A percentile compares a stretch with the other conserved stretches of the same genome.
phyloP scores from a whole-genome alignment of 2,329 filamentous ascomycete genomes.

The Phialocephala sp. region DNA sequence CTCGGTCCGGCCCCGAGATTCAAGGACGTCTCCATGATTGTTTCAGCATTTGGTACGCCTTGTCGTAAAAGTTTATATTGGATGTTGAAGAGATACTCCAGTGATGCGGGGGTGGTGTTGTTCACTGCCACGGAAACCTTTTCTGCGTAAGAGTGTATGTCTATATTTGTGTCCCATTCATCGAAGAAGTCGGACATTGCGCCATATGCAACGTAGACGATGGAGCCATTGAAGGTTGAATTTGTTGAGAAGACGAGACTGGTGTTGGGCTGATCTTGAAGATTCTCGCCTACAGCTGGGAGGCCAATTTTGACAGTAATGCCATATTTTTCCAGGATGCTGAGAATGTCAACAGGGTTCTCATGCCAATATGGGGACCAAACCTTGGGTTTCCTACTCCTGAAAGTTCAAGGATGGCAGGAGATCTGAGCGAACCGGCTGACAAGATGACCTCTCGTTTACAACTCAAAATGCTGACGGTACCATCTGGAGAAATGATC shows the following conservation, averaged over 20 bases:
- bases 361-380: not conserved
- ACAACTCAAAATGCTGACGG: not conserved
- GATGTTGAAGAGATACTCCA: slow-evolving; percentile 2
- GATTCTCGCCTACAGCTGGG: slow-evolving; percentile 43
- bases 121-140: not conserved
- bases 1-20: not conserved
- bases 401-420: slow-evolving; percentile 56
- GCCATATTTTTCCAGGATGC: slow-evolving; percentile 41
- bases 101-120: not conserved
- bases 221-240: not conserved
- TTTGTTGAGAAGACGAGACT: not conserved
- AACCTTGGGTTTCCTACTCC: slow-evolving; percentile 50
- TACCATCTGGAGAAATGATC: not conserved
- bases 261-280: slow-evolving; percentile 47
- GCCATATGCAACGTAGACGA: not conserved
- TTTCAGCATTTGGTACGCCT: slow-evolving; percentile 1
- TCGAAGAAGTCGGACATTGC: not conserved
- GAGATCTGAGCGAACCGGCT: slow-evolving; percentile 51
- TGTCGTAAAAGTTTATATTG: not conserved
- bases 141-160: not conserved
- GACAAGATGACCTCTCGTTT: slow-evolving; percentile 22
- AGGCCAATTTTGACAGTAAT: slow-evolving; percentile 38
- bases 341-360: slow-evolving; percentile 44
- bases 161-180: not conserved
- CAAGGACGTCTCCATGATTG: not conserved